Evolutionary conservation across 345 rosid species (phyloP).

Genomic region (Cardamine chenopodiifolia): DNA sequence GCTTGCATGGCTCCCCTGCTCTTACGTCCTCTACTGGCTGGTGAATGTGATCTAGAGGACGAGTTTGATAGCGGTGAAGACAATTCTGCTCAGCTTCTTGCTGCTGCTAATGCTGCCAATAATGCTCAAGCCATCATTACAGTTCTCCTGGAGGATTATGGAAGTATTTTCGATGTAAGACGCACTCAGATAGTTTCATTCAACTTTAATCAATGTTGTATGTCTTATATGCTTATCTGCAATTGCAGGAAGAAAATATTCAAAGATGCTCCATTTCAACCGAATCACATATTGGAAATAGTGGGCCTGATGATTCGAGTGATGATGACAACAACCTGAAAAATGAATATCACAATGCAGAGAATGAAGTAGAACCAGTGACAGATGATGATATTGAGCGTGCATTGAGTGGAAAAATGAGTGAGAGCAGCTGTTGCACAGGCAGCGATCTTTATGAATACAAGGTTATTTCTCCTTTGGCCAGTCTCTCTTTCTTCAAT

Average conservation of each 20-base stretch:
- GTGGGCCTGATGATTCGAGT: constrained; percentile 87
- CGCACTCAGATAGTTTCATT: constrained; percentile 22
- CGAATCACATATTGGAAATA: constrained; percentile 83
- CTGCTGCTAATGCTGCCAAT: constrained; percentile 99
- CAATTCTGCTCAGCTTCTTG: constrained; percentile 97
- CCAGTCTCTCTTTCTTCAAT: constrained; percentile 28
- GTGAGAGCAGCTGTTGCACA: constrained; percentile 86
- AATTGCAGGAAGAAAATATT: constrained; percentile 87
- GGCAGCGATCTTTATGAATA: constrained; percentile 88
- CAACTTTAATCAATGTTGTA: background rate
- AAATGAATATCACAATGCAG: constrained; percentile 84
- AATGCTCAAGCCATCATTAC: constrained; percentile 89
- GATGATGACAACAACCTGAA: constrained; percentile 86
- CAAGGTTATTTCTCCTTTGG: constrained; percentile 60
- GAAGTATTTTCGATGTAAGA: constrained; percentile 88
- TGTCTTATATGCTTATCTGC: constrained; percentile 24
- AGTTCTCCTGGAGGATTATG: constrained; percentile 86
- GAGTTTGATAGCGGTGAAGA: constrained; percentile 83
- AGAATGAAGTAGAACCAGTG: constrained; percentile 83
- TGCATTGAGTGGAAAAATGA: constrained; percentile 81
- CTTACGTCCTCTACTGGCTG: constrained; percentile 89
- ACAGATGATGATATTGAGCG: constrained; percentile 79
- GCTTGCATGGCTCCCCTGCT: constrained; percentile 99
- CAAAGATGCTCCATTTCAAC: constrained; percentile 94
- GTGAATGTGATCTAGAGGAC: constrained; percentile 95